These are phyloP conservation scores for Pseudogymnoascus sp. DNA, from an alignment of 2,329 filamentous ascomycete genomes.

Conservation along the genomic window DNA sequence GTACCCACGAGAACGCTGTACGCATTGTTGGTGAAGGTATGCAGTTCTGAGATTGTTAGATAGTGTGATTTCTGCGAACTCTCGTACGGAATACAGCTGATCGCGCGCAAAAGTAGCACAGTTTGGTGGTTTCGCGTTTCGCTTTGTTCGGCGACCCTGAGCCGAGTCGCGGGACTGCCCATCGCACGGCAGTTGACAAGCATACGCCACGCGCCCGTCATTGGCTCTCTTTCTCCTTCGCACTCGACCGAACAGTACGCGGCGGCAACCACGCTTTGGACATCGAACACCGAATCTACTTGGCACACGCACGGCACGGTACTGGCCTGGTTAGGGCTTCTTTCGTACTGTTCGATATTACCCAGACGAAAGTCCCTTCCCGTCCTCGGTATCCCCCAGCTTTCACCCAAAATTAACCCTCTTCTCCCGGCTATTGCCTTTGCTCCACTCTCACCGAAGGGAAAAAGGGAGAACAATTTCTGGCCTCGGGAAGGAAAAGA, in stretches of 20 bases:
- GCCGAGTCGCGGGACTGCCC: neutral
- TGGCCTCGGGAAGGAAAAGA: neutral
- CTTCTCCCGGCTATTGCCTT: neutral
- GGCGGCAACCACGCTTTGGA: neutral
- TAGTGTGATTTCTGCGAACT: neutral
- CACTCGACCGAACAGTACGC: neutral
- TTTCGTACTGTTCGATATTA: neutral
- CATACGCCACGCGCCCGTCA: neutral
- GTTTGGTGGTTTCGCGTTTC: neutral
- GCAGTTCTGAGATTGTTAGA: neutral
- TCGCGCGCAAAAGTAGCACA: neutral
- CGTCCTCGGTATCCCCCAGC: neutral
- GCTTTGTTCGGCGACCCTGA: neutral
- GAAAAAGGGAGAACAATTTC: neutral
- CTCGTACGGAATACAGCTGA: neutral
- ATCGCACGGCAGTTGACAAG: neutral
- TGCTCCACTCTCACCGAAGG: neutral
- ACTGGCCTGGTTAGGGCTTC: neutral
- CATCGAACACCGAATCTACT: neutral
- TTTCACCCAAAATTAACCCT: neutral
- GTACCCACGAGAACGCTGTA: neutral
- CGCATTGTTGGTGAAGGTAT: neutral
- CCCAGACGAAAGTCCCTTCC: neutral
- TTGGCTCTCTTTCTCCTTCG: neutral
- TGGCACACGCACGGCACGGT: neutral